Conservation (phyloP, 2,329 filamentous ascomycete genomes). For the Podosphaera leucotricha region DNA sequence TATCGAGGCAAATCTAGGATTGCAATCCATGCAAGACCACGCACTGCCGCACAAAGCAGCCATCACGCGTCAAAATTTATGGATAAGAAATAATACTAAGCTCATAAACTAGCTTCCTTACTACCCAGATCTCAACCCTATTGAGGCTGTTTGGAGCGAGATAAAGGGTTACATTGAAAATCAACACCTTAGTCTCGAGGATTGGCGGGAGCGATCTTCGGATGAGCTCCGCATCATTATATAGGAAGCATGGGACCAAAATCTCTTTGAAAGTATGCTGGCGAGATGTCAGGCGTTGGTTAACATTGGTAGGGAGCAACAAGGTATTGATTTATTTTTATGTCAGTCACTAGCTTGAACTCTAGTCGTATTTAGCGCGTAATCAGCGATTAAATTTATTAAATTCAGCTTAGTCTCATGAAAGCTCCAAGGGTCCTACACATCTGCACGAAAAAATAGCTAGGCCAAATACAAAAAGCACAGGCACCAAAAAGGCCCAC, state of each 20-base stretch:
- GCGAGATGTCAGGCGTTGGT: not conserved
- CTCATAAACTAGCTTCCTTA: not conserved
- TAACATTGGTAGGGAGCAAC: no score
- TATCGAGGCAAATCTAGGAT: not conserved
- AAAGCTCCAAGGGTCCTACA: no score
- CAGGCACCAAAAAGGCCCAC: no score
- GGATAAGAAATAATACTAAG: not conserved
- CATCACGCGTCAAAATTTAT: not conserved
- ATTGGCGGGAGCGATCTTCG: not conserved
- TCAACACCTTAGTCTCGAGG: not conserved
- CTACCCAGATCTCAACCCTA: not conserved
- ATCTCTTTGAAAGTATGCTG: not conserved
- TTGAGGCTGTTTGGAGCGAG: constrained; percentile 1
- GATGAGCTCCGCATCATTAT: not conserved
- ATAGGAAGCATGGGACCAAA: not conserved
- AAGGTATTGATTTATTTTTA: no score
- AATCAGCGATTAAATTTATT: no score
- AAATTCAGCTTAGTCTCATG: no score
- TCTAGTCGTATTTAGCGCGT: no score
- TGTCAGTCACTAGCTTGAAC: no score
- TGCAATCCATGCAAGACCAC: not conserved
- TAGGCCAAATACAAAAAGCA: no score
- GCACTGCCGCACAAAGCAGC: not conserved
- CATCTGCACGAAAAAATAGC: no score
- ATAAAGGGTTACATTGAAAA: not conserved